Evolutionary conservation across 2,329 filamentous ascomycete genomes (phyloP).

Genomic region (Fusarium citri): DNA sequence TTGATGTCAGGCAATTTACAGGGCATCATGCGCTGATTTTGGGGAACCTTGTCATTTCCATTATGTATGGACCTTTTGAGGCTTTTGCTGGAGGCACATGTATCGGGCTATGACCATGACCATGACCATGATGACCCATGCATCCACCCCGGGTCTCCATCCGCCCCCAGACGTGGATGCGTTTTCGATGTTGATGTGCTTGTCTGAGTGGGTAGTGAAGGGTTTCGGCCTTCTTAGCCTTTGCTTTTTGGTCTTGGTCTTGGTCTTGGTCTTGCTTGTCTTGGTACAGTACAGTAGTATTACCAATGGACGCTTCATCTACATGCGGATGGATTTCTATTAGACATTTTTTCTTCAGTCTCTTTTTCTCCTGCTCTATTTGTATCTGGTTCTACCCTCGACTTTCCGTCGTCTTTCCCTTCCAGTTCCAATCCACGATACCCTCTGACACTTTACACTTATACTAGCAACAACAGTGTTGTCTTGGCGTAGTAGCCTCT

Average conservation of each 20-base stretch:
- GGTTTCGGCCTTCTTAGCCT: conserved; percentile 14
- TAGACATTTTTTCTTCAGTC: conserved; percentile 14
- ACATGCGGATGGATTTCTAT: conserved; percentile 22
- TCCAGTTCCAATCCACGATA: conserved; percentile 19
- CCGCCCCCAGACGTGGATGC: conserved; percentile 43
- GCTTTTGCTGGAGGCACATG: background rate
- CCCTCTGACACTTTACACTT: conserved; percentile 20
- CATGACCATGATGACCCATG: conserved; percentile 5
- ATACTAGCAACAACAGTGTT: conserved; percentile 14
- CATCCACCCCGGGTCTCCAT: conserved; percentile 43
- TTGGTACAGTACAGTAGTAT: conserved; percentile 1
- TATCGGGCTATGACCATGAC: background rate
- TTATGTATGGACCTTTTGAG: background rate
- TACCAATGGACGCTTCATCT: conserved; percentile 20
- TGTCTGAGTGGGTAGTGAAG: conserved; percentile 32
- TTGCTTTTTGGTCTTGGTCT: conserved; percentile 1
- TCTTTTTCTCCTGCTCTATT: conserved; percentile 14
- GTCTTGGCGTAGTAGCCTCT: conserved; percentile 9
- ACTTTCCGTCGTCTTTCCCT: background rate
- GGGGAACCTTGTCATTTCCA: conserved; percentile 11
- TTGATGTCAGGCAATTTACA: conserved; percentile 42
- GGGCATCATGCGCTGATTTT: conserved; percentile 43
- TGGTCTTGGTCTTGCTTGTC: background rate
- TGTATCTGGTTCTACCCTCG: conserved; percentile 23
- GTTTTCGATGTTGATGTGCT: conserved; percentile 33